phyloP scores from a whole-genome alignment of 2,329 filamentous ascomycete genomes.

The Leptographium lundbergii region DNA sequence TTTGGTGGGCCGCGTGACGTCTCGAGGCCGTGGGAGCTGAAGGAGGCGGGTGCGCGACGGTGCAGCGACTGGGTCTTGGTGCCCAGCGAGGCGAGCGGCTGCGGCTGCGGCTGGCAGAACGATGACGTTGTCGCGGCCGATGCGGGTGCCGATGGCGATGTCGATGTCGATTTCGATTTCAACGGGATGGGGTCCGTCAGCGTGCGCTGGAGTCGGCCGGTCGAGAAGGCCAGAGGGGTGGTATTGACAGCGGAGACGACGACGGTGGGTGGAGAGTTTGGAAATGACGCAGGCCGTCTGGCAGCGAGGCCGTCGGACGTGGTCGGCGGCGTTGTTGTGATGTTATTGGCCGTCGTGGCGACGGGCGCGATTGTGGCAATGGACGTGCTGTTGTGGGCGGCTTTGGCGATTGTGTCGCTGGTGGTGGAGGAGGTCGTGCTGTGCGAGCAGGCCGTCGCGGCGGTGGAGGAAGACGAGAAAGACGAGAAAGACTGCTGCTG shows the following conservation, averaged over 20 bases:
- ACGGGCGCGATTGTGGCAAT: conserved; percentile 10
- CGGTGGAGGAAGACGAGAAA: conserved; percentile 5
- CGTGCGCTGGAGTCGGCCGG: conserved; percentile 13
- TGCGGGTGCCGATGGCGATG: not conserved
- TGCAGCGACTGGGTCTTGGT: conserved; percentile 19
- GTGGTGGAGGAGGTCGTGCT: not conserved
- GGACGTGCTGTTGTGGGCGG: conserved; percentile 17
- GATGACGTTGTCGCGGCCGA: not conserved
- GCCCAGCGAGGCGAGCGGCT: not conserved
- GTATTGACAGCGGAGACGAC: conserved; percentile 11
- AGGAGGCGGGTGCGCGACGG: conserved; percentile 26
- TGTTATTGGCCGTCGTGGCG: conserved; percentile 8
- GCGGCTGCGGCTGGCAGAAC: not conserved
- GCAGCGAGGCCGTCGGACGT: conserved; percentile 11
- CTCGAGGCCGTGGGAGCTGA: conserved; percentile 23
- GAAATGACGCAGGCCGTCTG: conserved; percentile 25
- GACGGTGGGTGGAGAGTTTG: conserved; percentile 18
- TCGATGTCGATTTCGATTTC: not conserved
- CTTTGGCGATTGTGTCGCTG: not conserved
- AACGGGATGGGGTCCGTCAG: conserved; percentile 17
- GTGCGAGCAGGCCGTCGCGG: conserved; percentile 3
- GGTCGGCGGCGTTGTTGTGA: not conserved
- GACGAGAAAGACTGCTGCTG: conserved; percentile 1
- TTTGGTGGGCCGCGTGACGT: conserved; percentile 18
- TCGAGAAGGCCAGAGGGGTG: conserved; percentile 3